Conservation (phyloP, 1,284 basidiomycete genomes). For the Rhodotorula sp. region DNA sequence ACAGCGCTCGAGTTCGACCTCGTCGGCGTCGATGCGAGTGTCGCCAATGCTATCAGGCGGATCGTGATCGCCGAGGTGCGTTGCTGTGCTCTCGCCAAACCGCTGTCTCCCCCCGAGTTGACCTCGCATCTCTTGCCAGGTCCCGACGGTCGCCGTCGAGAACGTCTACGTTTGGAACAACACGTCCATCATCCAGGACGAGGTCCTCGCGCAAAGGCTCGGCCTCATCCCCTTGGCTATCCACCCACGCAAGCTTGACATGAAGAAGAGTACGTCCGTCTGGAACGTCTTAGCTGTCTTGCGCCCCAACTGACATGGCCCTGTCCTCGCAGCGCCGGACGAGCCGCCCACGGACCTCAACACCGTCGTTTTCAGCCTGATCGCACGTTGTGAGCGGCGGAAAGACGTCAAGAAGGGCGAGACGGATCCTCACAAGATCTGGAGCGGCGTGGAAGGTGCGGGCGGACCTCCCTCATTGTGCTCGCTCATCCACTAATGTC, state of each 20-base stretch:
- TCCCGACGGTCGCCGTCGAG: slow-evolving; percentile 90
- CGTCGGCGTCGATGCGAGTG: slow-evolving; percentile 90
- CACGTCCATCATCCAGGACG: slow-evolving; percentile 90
- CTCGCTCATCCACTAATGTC: background rate
- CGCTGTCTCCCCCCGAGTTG: background rate
- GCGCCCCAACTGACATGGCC: background rate
- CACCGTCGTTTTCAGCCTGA: slow-evolving; percentile 83
- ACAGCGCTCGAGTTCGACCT: slow-evolving; percentile 90
- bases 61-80: slow-evolving; percentile 90
- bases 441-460: slow-evolving; percentile 61
- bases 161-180: slow-evolving; percentile 94
- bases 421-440: slow-evolving; percentile 65
- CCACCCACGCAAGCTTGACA: slow-evolving; percentile 64
- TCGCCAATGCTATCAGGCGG: slow-evolving; percentile 90
- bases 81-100: background rate
- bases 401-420: slow-evolving; percentile 55
- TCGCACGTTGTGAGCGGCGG: slow-evolving; percentile 68
- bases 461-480: background rate
- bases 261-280: slow-evolving; percentile 47
- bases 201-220: slow-evolving; percentile 85
- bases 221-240: slow-evolving; percentile 87
- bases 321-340: slow-evolving; percentile 42
- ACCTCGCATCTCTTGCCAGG: slow-evolving; percentile 53
- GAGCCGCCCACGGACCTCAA: slow-evolving; percentile 79
- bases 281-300: no score